Conservation (phyloP, 1,139 yeast genomes). For the Debaryomyces sp. region DNA sequence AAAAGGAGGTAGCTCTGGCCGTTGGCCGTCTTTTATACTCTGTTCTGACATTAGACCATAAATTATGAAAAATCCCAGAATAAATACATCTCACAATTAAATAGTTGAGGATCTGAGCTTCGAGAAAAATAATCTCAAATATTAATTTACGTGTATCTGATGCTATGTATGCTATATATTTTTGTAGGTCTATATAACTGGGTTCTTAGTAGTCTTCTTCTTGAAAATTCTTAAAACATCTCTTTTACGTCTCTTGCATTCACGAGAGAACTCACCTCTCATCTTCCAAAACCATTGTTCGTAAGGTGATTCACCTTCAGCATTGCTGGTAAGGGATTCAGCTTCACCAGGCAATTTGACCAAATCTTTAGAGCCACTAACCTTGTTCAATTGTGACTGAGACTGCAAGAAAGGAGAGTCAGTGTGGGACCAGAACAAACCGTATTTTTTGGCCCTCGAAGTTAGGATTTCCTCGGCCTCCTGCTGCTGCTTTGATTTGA, state of each 20-base stretch:
- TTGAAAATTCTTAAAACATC: constrained; percentile 67
- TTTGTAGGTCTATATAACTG: constrained; percentile 9
- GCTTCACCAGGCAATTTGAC: constrained; percentile 41
- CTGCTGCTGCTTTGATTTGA: constrained; percentile 34
- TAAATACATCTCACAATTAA: no score
- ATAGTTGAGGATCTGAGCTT: not conserved
- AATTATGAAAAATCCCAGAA: not conserved
- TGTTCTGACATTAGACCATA: not conserved
- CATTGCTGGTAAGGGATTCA: constrained; percentile 20
- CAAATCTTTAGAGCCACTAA: constrained; percentile 37
- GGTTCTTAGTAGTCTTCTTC: constrained; percentile 33
- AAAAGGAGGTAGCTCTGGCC: constrained; percentile 42
- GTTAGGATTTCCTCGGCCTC: constrained; percentile 14
- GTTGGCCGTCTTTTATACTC: not conserved
- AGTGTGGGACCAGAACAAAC: constrained; percentile 79
- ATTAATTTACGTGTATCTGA: not conserved
- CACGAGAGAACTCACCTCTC: constrained; percentile 79
- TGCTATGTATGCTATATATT: not conserved
- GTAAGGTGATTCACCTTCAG: constrained; percentile 56
- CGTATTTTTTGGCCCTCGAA: constrained; percentile 27
- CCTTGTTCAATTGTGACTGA: constrained; percentile 73
- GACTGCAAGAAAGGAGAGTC: constrained; percentile 86
- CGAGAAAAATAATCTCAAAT: not conserved
- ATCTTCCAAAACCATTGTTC: constrained; percentile 80
- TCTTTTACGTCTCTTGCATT: constrained; percentile 72